These are phyloP conservation scores for Solanum rostratum DNA, from an alignment of 257 asterid species.

Conservation along the genomic window DNA sequence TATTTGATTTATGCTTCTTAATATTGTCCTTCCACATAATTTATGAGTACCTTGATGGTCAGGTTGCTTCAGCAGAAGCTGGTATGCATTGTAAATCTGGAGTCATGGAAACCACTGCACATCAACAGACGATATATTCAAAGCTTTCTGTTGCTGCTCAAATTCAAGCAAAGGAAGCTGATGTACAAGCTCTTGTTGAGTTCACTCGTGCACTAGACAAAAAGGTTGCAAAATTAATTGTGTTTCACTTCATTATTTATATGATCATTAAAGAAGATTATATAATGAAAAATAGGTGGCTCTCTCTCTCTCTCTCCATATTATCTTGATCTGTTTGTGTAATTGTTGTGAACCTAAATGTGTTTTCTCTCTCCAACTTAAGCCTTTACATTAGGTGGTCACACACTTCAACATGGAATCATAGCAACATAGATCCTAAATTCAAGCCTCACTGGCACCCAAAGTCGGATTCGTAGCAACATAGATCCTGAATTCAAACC, in stretches of 20 bases:
- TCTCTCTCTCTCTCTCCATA: background rate
- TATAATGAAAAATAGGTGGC: background rate
- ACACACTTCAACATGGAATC: background rate
- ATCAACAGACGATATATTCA: conserved; percentile 30
- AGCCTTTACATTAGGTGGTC: background rate
- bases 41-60: conserved; percentile 1
- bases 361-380: background rate
- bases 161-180: conserved; percentile 85
- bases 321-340: background rate
- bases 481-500: background rate
- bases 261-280: background rate
- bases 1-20: background rate
- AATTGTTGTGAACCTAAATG: background rate
- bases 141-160: conserved; percentile 33
- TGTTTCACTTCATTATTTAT: background rate
- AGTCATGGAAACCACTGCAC: conserved; percentile 20
- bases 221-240: conserved; percentile 35
- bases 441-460: background rate
- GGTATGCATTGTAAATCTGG: conserved; percentile 24
- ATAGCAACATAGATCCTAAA: background rate
- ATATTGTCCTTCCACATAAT: background rate
- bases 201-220: conserved; percentile 78
- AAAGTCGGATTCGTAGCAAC: background rate
- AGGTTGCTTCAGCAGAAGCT: conserved; percentile 44
- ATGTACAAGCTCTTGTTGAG: conserved; percentile 69